Percentiles rank a stretch among this genome's conserved stretches.
These are phyloP conservation scores for Tardiomyces depauwii DNA, from an alignment of 1,139 yeast species.

Conservation along the genomic window DNA sequence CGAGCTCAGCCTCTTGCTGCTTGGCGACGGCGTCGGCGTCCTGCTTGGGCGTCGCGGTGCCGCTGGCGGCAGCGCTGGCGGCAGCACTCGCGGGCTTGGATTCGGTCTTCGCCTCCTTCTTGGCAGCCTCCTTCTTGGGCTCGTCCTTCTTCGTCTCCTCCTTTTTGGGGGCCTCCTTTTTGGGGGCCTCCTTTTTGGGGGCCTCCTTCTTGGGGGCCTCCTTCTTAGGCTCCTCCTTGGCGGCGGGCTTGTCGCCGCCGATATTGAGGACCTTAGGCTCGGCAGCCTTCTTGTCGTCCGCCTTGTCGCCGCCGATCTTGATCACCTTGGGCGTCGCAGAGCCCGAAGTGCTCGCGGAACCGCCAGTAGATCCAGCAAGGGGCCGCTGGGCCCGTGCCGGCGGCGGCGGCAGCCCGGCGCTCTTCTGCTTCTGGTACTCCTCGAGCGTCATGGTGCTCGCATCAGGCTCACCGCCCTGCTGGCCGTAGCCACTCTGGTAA, in stretches of 20 bases:
- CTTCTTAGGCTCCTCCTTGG: constrained; percentile 18
- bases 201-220: constrained; percentile 26
- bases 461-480: constrained; percentile 27
- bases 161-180: constrained; percentile 20
- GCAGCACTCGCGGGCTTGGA: constrained; percentile 9
- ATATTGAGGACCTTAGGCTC: constrained; percentile 9
- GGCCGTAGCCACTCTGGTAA: constrained; percentile 15
- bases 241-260: constrained; percentile 23
- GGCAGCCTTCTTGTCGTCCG: constrained; percentile 4
- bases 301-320: constrained; percentile 14
- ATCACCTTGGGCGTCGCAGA: constrained; percentile 2
- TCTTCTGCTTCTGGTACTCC: constrained; percentile 70
- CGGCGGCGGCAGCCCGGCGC: constrained; percentile 24
- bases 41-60: constrained; percentile 15
- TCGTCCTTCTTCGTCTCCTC: constrained; percentile 19
- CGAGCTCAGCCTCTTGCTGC: constrained; percentile 79
- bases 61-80: constrained; percentile 20
- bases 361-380: neutral
- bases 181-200: constrained; percentile 16
- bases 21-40: constrained; percentile 43
- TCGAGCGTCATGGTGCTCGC: constrained; percentile 66
- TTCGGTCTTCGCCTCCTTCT: constrained; percentile 8
- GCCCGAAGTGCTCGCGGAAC: neutral
- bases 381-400: neutral
- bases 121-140: constrained; percentile 9